Base-by-base conservation (phyloP, 768 basidiomycete genomes). In the Paxillus ammoniavirescens region DNA sequence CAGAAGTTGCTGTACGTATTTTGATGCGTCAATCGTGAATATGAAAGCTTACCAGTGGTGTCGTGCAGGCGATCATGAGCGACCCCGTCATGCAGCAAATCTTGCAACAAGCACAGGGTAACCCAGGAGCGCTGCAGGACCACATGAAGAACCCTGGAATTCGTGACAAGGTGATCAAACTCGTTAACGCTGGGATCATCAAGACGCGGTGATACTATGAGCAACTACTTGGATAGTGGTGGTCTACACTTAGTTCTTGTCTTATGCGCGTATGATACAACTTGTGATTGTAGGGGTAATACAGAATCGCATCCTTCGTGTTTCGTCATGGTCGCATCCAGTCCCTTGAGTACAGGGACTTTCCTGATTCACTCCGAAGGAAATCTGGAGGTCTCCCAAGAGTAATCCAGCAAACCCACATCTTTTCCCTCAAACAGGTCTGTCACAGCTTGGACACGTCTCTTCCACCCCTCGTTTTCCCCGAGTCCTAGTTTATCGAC, bases 71-170 rank as follows among this genome's bases (percentile, higher is more conserved):
- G 52, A 93, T 94, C 65, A 93, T 95, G 91, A 76, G 71, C 62
- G 93, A 94, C 68, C 92, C 93, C 8, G 76, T 96, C 59, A 96
- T 97, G 91, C 91, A 97, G 72, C 84, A 84, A 53, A 97, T 99
- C 60, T 70, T 99, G 64, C 90, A 95, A 68, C 95, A 98, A 73
- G 93, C 93, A 7, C 96, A 99, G 73, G 64, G 74, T 47, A 86
- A 98, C 71, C 96, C 97, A 6, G 77, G 81, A 42, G 91, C 95
- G 21, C 75, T 99, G 54, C 89, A 91, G 69, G 93, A 97, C 62
- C 96, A 99, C 73, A 89, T 98, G 88, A 93, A 93, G 82, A 97
- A 95, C 65, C 87, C 92, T 8, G 70, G 77, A 33, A 85, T 95
- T 31, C 81, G 82, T 40, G 70, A 77, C 52, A 96, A 95, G 78